Base-by-base conservation (phyloP, 169 alveolate species). In the Besnoitia besnoiti region DNA sequence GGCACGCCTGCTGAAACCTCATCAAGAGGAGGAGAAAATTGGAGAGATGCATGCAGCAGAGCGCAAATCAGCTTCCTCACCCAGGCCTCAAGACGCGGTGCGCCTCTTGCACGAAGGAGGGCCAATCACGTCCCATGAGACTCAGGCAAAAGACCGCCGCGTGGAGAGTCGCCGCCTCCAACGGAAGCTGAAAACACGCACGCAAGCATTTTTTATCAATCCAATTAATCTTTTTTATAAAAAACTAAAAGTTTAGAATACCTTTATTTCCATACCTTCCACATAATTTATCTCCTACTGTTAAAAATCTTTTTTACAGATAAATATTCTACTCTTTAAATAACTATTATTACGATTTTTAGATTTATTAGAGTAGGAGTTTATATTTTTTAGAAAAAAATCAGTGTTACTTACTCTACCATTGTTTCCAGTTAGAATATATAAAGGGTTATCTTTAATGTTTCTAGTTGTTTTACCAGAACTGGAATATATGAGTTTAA, bases 111-210 rank as follows among this genome's bases (percentile, higher is more conserved):
- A 97, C 40, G 92, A 96, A 97, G 14, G 94, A 47, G 3, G 98
- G 98, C 98, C 98, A 97, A 77, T 97, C 97, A 3, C 67, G 47
- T 30, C 98, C 98, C 98, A 97, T 97, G 82, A 97, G 85, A 91
- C 98, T 95, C 67, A 97, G 92, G 51, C 98, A 97, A 85, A 97
- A 97, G 0, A 97, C 85, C 37, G 96, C 96, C 24, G 95, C 90
- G 82, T 97, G 97, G 30, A 96, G 90, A 12, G 92, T 47, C 27
- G 79, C 91, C 39, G 84, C 85, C 0, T 77, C 85, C 80, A 97
- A 46, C 16, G 98, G 98, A 12, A 96, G 96, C 97, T 95, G n/a
- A n/a, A n/a, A n/a, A n/a, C n/a, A n/a, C n/a, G n/a, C n/a, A n/a
- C n/a, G n/a, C n/a, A n/a, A n/a, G n/a, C n/a, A n/a, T n/a, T n/a